Evolutionary conservation across 1,139 yeast species (phyloP).

Genomic region (Hyphopichia khmerensis): DNA sequence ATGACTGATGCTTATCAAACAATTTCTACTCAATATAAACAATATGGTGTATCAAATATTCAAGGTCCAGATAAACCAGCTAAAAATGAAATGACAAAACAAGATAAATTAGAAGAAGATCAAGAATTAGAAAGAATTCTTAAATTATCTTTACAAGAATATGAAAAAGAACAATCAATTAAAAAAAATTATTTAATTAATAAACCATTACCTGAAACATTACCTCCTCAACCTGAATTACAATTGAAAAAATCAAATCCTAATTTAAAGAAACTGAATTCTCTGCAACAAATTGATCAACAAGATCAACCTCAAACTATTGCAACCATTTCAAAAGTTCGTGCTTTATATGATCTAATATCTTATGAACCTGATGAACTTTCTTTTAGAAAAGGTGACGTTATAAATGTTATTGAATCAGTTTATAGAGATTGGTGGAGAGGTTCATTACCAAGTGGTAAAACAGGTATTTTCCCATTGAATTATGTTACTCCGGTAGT

Average conservation of each 20-base stretch:
- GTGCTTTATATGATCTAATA: constrained; percentile 80
- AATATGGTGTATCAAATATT: constrained; percentile 21
- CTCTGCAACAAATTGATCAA: no score
- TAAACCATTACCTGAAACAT: constrained; percentile 30
- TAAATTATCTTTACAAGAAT: constrained; percentile 73
- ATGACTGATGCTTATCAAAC: constrained; percentile 61
- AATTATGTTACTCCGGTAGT: constrained; percentile 85
- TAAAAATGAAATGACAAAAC: constrained; percentile 49
- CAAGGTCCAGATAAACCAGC: constrained; percentile 62
- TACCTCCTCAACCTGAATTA: constrained; percentile 3
- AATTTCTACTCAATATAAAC: constrained; percentile 42
- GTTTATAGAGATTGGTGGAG: constrained; percentile 97
- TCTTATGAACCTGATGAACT: constrained; percentile 72
- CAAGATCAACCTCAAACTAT: constrained; percentile 25
- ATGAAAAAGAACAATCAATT: constrained; percentile 39
- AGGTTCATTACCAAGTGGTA: constrained; percentile 75
- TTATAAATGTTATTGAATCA: constrained; percentile 80
- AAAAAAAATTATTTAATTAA: constrained; percentile 27
- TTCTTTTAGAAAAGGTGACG: constrained; percentile 71
- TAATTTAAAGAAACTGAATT: no score
- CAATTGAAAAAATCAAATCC: not conserved
- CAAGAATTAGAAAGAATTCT: constrained; percentile 78
- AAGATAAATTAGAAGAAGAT: constrained; percentile 63
- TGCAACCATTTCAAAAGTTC: constrained; percentile 63
- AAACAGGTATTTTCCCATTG: constrained; percentile 87